Evolutionary conservation across 257 asterid genomes (phyloP).

Genomic region (Capsicum chinense): DNA sequence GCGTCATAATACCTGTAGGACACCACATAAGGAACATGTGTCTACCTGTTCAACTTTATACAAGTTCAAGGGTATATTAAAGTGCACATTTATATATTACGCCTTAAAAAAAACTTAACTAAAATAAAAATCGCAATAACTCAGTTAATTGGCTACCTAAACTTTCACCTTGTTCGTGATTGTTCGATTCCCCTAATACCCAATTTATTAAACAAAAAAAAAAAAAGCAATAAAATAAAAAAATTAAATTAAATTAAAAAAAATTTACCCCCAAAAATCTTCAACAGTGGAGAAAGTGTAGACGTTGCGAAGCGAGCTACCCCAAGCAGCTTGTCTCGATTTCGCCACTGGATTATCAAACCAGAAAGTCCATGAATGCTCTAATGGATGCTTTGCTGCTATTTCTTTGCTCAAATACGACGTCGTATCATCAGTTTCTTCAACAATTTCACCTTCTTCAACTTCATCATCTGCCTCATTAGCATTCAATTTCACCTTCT

Average conservation of each 20-base stretch:
- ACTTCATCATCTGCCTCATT: constrained; percentile 27
- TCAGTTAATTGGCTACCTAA: not conserved
- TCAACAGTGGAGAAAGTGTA: constrained; percentile 54
- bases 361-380: constrained; percentile 51
- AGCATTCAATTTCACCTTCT: constrained; percentile 37
- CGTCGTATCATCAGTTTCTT: not conserved
- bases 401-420: constrained; percentile 1
- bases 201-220: not conserved
- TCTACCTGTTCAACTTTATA: too few relatives aligned
- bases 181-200: not conserved
- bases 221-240: not conserved
- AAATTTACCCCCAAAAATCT: constrained; percentile 51
- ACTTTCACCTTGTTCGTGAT: not conserved
- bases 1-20: too few relatives aligned
- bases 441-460: constrained; percentile 33
- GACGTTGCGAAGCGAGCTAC: constrained; percentile 39
- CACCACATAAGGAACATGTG: too few relatives aligned
- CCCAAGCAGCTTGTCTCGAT: constrained; percentile 40
- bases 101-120: too few relatives aligned
- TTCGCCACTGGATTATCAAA: constrained; percentile 40
- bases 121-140: not conserved
- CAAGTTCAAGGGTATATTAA: too few relatives aligned
- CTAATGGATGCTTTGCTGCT: constrained; percentile 40
- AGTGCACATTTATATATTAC: too few relatives aligned
- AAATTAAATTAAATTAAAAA: too few relatives aligned